phyloP scores from a whole-genome alignment of 2,329 filamentous ascomycete genomes.

The Penicillium sp. region DNA sequence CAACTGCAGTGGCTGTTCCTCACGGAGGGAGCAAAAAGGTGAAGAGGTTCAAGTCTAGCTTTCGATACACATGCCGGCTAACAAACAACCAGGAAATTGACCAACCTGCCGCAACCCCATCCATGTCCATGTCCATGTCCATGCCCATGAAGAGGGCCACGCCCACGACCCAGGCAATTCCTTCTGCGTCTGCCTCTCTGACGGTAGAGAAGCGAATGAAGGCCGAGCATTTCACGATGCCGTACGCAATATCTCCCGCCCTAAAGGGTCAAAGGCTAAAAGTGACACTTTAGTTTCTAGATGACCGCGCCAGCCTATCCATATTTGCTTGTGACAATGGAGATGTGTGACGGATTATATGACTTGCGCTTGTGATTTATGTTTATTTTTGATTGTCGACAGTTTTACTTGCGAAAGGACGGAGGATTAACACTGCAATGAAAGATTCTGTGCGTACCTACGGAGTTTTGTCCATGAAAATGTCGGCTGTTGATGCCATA shows the following conservation, averaged over 20 bases:
- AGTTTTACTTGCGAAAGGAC: too few relatives aligned
- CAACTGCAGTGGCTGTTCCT: constrained; percentile 6
- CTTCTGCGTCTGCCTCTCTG: constrained; percentile 1
- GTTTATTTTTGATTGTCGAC: not conserved
- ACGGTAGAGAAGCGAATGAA: not conserved
- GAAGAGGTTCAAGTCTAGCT: not conserved
- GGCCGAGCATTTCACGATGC: constrained; percentile 4
- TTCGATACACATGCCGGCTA: not conserved
- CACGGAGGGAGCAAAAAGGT: constrained; percentile 6
- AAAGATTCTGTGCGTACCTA: too few relatives aligned
- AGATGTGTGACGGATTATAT: not conserved
- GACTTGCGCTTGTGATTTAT: not conserved
- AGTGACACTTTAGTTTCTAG: not conserved
- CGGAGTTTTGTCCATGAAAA: not conserved
- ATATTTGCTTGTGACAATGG: not conserved
- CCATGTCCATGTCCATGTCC: constrained; percentile 6
- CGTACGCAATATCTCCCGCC: not conserved
- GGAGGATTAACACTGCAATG: too few relatives aligned
- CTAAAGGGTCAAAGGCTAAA: not conserved
- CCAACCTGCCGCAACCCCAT: not conserved
- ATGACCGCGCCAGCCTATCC: not conserved
- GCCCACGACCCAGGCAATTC: not conserved
- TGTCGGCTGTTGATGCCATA: too few relatives aligned
- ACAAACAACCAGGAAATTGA: constrained; percentile 1
- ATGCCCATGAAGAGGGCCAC: constrained; percentile 9